These are phyloP conservation scores for Tagetes erecta DNA, from an alignment of 129 eudicot species.

Conservation along the genomic window DNA sequence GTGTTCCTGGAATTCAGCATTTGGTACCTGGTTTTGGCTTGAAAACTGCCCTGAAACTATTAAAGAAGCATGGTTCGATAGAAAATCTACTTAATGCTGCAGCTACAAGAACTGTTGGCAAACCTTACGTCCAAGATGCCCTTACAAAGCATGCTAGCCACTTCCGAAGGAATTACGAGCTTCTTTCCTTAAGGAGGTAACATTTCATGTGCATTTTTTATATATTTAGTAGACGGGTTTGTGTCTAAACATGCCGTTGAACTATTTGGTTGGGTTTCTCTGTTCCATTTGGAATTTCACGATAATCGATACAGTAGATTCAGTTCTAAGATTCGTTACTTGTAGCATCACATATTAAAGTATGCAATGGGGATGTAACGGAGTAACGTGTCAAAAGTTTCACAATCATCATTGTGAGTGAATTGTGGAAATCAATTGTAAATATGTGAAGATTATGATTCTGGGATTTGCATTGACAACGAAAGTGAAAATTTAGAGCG, in stretches of 20 bases:
- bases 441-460: no score
- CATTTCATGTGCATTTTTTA: neutral
- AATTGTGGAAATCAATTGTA: no score
- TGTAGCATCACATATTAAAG: neutral
- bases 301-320: neutral
- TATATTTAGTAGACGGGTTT: neutral
- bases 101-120: conserved; percentile 85
- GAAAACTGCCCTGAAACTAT: conserved; percentile 85
- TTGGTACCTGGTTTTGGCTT: conserved; percentile 88
- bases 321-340: neutral
- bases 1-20: conserved; percentile 92
- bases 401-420: no score
- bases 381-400: neutral
- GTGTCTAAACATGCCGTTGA: neutral
- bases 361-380: neutral
- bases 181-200: conserved; percentile 88
- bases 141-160: conserved; percentile 74
- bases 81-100: conserved; percentile 82
- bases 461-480: no score
- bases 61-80: conserved; percentile 74
- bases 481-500: no score
- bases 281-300: neutral
- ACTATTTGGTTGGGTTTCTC: neutral
- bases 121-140: conserved; percentile 80
- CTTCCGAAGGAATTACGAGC: conserved; percentile 71